Conservation (phyloP, 768 basidiomycete genomes). For the Cystofilobasidium capitatum region DNA sequence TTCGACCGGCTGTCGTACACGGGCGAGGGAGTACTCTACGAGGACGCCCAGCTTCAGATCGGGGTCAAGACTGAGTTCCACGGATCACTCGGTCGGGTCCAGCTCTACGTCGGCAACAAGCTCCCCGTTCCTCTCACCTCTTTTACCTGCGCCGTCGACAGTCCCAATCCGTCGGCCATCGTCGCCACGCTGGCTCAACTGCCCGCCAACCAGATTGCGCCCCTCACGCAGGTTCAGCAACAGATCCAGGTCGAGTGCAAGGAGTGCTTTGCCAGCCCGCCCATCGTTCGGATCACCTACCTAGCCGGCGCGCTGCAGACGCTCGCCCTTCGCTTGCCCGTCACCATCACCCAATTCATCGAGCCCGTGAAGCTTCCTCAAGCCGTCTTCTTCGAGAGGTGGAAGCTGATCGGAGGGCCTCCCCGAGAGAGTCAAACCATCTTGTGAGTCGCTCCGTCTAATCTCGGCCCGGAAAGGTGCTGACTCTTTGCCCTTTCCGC, state of each 20-base stretch:
- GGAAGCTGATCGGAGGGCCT: slow-evolving; percentile 92
- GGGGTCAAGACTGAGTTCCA: slow-evolving; percentile 96
- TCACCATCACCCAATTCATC: slow-evolving; percentile 82
- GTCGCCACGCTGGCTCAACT: slow-evolving; percentile 47
- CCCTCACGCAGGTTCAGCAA: slow-evolving; percentile 84
- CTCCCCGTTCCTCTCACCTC: slow-evolving; percentile 76
- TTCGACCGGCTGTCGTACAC: slow-evolving; percentile 70
- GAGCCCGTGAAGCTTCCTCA: slow-evolving; percentile 78
- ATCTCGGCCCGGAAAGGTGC: no score
- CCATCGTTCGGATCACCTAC: slow-evolving; percentile 78
- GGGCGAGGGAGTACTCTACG: slow-evolving; percentile 82
- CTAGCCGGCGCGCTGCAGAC: slow-evolving; percentile 85
- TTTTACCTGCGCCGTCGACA: slow-evolving; percentile 69
- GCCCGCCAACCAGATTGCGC: slow-evolving; percentile 48
- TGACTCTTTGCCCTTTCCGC: background rate
- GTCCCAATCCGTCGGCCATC: slow-evolving; percentile 63
- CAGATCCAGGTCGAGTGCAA: slow-evolving; percentile 92
- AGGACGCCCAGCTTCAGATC: slow-evolving; percentile 89
- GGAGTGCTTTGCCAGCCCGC: slow-evolving; percentile 59
- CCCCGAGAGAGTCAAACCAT: slow-evolving; percentile 84
- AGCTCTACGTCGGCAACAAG: slow-evolving; percentile 95
- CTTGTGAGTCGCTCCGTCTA: slow-evolving; percentile 42
- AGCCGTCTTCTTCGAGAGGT: slow-evolving; percentile 89
- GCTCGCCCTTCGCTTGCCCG: slow-evolving; percentile 69
- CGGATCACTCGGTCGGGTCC: slow-evolving; percentile 83